These are phyloP conservation scores for Kandelia obovata DNA, from an alignment of 345 rosid genomes.

Conservation along the genomic window DNA sequence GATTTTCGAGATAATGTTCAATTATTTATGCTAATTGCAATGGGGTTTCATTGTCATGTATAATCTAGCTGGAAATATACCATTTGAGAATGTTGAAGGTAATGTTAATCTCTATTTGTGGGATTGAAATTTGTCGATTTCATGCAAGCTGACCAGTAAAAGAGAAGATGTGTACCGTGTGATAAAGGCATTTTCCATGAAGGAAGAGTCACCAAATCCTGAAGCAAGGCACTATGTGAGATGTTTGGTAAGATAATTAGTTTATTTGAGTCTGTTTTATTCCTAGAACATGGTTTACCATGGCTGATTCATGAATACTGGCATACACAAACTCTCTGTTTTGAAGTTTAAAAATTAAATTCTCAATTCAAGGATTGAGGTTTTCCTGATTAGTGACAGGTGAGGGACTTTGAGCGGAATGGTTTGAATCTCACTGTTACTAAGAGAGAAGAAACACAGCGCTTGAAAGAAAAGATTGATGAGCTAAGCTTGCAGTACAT, in stretches of 20 bases:
- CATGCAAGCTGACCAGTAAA: conserved; percentile 56
- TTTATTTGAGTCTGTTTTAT: conserved; percentile 6
- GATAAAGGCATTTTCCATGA: conserved; percentile 58
- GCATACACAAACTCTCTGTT: not conserved
- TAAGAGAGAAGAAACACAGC: conserved; percentile 76
- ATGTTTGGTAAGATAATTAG: conserved; percentile 71
- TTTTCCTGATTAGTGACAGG: conserved; percentile 81
- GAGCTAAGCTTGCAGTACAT: conserved; percentile 67
- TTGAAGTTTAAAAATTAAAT: not conserved
- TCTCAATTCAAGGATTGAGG: conserved; percentile 36
- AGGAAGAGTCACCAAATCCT: conserved; percentile 50
- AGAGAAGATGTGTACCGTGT: conserved; percentile 81
- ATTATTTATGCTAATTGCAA: not conserved
- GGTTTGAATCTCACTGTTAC: conserved; percentile 79
- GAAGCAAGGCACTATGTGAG: conserved; percentile 61
- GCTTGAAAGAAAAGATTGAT: conserved; percentile 64
- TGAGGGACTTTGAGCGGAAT: conserved; percentile 81
- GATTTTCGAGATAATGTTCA: not conserved
- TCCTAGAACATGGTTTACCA: not conserved
- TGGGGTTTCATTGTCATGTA: too few relatives aligned
- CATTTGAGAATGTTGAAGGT: not conserved
- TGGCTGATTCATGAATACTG: too few relatives aligned
- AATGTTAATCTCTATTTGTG: not conserved
- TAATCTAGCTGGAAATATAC: too few relatives aligned
- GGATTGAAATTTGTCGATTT: conserved; percentile 25